Percentiles rank a stretch among this genome's conserved stretches.
Conservation (phyloP, 2,329 filamentous ascomycete species). For the Colletotrichum phormii region DNA sequence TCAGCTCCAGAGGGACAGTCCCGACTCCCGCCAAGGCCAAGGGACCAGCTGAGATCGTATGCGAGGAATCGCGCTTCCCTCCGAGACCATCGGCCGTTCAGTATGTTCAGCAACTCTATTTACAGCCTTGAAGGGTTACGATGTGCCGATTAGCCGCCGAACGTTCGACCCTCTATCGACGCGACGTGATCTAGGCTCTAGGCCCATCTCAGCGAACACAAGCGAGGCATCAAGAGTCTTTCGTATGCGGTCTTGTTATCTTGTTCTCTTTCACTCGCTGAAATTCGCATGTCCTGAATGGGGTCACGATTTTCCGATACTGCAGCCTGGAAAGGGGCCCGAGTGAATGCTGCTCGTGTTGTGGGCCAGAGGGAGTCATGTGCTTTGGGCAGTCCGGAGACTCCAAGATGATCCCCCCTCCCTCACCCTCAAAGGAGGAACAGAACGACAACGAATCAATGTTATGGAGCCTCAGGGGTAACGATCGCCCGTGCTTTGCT, state of each 20-base stretch:
- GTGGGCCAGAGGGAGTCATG: background rate
- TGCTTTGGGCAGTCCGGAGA: background rate
- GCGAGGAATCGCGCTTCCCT: background rate
- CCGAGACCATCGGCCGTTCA: background rate
- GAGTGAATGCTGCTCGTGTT: background rate
- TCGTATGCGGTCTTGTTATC: background rate
- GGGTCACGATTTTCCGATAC: background rate
- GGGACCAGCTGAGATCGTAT: background rate
- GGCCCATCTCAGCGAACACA: background rate
- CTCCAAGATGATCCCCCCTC: background rate
- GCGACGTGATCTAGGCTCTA: background rate
- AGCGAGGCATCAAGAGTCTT: background rate
- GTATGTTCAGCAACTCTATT: constrained; percentile 3
- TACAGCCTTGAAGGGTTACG: background rate
- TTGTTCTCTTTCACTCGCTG: constrained; percentile 1
- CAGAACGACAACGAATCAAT: background rate
- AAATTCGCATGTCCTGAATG: background rate
- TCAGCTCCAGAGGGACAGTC: background rate
- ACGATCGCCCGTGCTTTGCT: constrained; percentile 11
- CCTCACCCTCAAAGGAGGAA: background rate
- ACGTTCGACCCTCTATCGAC: background rate
- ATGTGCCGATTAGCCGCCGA: background rate
- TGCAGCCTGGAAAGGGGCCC: background rate
- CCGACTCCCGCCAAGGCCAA: background rate
- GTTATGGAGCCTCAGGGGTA: background rate